Percentiles rank a stretch among this genome's conserved stretches.
Evolutionary conservation across 148 eudicot species (phyloP).

Genomic region (Camellia granthamiana): DNA sequence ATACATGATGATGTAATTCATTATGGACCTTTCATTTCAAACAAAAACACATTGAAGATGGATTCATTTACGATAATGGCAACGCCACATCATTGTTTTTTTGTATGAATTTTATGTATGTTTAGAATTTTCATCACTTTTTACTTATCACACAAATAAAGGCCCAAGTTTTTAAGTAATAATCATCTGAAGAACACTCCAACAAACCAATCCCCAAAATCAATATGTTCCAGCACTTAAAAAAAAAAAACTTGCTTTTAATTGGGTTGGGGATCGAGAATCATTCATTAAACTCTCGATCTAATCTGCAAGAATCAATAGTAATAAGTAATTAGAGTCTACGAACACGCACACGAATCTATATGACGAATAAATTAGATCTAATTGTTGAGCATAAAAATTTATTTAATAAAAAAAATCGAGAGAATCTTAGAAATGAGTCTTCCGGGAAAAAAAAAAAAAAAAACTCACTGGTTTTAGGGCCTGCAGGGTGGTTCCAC

Average conservation of each 20-base stretch:
- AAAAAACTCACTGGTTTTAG: slow-evolving; percentile 60
- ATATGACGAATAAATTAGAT: slow-evolving; percentile 8
- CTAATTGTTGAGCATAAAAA: neutral
- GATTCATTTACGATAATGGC: no score
- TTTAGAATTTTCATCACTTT: no score
- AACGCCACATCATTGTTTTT: no score
- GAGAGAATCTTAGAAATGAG: neutral
- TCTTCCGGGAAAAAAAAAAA: neutral
- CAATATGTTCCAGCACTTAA: neutral
- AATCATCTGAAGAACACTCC: neutral
- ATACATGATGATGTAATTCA: no score
- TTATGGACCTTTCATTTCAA: no score
- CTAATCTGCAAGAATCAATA: neutral
- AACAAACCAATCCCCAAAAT: neutral
- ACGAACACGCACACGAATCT: neutral
- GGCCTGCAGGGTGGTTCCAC: slow-evolving; percentile 84
- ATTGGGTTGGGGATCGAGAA: neutral
- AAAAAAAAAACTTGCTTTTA: neutral
- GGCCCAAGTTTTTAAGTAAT: neutral
- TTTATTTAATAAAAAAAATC: neutral
- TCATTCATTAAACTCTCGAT: neutral
- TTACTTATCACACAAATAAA: no score
- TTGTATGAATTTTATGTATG: no score
- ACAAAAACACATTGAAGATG: no score
- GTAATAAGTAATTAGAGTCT: neutral